phyloP scores from a whole-genome alignment of 371 early-diverging fungal genomes.

The Actinomortierella ambigua region DNA sequence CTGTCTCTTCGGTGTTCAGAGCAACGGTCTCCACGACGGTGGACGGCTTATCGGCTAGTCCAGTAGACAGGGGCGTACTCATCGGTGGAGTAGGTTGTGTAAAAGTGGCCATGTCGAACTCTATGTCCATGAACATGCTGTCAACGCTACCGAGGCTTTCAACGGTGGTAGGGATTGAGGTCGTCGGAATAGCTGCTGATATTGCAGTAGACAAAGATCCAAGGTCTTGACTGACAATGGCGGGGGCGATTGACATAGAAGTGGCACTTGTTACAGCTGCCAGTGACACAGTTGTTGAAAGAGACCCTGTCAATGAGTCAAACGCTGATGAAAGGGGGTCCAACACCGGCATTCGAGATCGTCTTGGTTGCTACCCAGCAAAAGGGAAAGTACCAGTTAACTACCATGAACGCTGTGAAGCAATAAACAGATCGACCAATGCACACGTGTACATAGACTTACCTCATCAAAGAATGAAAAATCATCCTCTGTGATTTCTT shows the following conservation, averaged over 20 bases:
- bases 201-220: conserved; percentile 11
- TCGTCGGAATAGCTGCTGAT: conserved; percentile 14
- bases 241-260: too few relatives aligned
- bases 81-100: conserved; percentile 18
- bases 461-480: conserved; percentile 44
- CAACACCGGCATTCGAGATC: too few relatives aligned
- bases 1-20: too few relatives aligned
- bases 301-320: too few relatives aligned
- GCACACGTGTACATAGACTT: neutral
- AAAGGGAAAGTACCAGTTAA: neutral
- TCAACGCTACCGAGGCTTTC: conserved; percentile 13
- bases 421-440: neutral
- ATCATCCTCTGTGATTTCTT: conserved; percentile 34
- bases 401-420: neutral
- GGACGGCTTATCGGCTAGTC: conserved; percentile 7
- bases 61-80: conserved; percentile 13
- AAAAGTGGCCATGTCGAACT: conserved; percentile 26
- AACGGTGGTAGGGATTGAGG: too few relatives aligned
- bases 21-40: too few relatives aligned
- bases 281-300: too few relatives aligned
- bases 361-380: conserved; percentile 25
- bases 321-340: too few relatives aligned
- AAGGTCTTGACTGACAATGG: too few relatives aligned
- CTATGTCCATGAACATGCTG: conserved; percentile 29
- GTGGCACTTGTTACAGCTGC: too few relatives aligned